A percentile compares a stretch with the other conserved stretches of the same genome.
phyloP scores from a whole-genome alignment of 108 stramenopile genomes.

The Bacterosira constricta region DNA sequence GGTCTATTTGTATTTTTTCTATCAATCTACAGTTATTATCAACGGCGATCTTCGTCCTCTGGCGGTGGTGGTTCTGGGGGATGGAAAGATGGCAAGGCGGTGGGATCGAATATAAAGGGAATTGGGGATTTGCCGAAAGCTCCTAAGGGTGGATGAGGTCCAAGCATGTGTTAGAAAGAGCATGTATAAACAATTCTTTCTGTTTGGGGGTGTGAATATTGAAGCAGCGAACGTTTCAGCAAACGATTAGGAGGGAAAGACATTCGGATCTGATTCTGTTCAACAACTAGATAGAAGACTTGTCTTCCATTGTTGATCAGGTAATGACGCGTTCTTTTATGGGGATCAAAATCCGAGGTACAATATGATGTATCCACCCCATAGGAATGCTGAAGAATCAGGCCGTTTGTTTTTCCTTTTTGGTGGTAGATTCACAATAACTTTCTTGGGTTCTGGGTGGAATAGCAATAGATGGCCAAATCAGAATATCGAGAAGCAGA shows the following conservation, averaged over 20 bases:
- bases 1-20: conserved; percentile 34
- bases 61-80: conserved; percentile 11
- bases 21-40: conserved; percentile 32
- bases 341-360: not conserved
- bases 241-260: not conserved
- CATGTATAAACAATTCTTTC: conserved; percentile 41
- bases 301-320: no score
- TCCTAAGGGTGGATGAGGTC: conserved; percentile 46
- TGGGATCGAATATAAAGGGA: conserved; percentile 47
- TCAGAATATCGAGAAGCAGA: no score
- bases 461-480: no score
- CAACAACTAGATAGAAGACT: no score
- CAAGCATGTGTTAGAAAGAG: conserved; percentile 47
- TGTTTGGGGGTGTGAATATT: not conserved
- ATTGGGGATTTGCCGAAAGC: conserved; percentile 50
- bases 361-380: not conserved
- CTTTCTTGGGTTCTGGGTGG: conserved; percentile 31
- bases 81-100: conserved; percentile 53
- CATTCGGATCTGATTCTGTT: conserved; percentile 8
- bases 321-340: conserved; percentile 27
- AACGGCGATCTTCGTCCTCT: conserved; percentile 23
- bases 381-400: conserved; percentile 22
- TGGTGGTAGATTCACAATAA: not conserved
- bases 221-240: not conserved
- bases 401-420: not conserved